These are phyloP conservation scores for Capsella bursapastoris DNA, from an alignment of 345 rosid genomes.

Conservation along the genomic window DNA sequence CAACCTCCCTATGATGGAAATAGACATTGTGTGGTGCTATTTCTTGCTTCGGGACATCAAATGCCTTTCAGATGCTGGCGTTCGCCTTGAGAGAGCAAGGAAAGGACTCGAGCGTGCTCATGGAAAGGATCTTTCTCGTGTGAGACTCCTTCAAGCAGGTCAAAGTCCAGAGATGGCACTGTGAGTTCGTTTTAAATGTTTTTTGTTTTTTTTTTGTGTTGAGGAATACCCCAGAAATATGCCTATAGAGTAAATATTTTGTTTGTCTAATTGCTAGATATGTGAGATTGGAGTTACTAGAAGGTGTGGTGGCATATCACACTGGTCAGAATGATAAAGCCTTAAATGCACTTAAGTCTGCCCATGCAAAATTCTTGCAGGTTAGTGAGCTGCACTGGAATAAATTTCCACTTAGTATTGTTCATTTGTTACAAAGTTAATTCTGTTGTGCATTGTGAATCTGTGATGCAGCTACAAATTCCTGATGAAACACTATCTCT, in stretches of 20 bases:
- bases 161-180: conserved; percentile 76
- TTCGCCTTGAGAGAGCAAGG: conserved; percentile 82
- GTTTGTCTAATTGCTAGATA: conserved; percentile 52
- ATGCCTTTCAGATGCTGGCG: conserved; percentile 84
- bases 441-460: conserved; percentile 23
- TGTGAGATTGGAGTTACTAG: conserved; percentile 86
- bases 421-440: conserved; percentile 1
- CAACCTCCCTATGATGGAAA: conserved; percentile 88
- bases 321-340: conserved; percentile 71
- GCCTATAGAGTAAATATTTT: neutral
- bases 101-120: conserved; percentile 89
- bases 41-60: conserved; percentile 89
- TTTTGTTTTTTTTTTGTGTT: neutral
- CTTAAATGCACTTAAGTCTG: conserved; percentile 65
- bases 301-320: conserved; percentile 95
- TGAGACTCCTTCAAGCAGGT: conserved; percentile 85
- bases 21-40: conserved; percentile 99
- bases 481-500: conserved; percentile 76
- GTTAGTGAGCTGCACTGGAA: conserved; percentile 45
- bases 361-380: conserved; percentile 74
- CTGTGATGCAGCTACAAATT: conserved; percentile 71
- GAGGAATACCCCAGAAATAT: neutral
- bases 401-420: conserved; percentile 5
- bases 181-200: conserved; percentile 51
- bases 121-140: conserved; percentile 86